phyloP scores from a whole-genome alignment of 257 asterid genomes.

The Echites panduratus region DNA sequence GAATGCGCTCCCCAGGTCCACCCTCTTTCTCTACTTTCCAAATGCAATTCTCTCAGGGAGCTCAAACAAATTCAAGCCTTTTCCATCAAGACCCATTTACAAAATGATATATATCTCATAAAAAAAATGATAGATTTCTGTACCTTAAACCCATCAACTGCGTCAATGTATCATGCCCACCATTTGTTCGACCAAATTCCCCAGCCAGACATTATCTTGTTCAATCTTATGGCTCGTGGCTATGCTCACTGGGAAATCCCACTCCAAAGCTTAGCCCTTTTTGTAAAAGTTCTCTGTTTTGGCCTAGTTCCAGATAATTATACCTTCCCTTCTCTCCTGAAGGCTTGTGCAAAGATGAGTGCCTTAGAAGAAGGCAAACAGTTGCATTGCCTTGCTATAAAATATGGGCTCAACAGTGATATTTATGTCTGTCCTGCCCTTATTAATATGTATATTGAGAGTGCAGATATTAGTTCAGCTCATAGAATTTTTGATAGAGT shows the following conservation, averaged over 20 bases:
- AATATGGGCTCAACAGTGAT: conserved; percentile 23
- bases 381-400: conserved; percentile 27
- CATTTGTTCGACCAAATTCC: conserved; percentile 32
- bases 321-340: conserved; percentile 37
- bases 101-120: conserved; percentile 19
- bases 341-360: conserved; percentile 28
- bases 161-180: conserved; percentile 25
- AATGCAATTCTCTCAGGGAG: conserved; percentile 28
- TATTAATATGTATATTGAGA: conserved; percentile 32
- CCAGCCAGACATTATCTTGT: conserved; percentile 24
- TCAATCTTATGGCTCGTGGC: conserved; percentile 39
- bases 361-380: conserved; percentile 35
- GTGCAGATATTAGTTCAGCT: conserved; percentile 22
- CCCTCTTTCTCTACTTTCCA: conserved; percentile 24
- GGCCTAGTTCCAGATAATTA: conserved; percentile 29
- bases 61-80: conserved; percentile 35
- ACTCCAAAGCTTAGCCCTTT: conserved; percentile 21
- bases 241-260: conserved; percentile 32
- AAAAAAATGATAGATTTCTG: conserved; percentile 23
- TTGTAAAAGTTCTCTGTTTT: conserved; percentile 15
- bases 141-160: conserved; percentile 1
- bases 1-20: conserved; percentile 7
- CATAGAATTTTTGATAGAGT: conserved; percentile 23
- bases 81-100: conserved; percentile 29
- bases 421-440: conserved; percentile 30